These are phyloP conservation scores for Glebionis coronaria DNA, from an alignment of 129 eudicot species.

Conservation along the genomic window DNA sequence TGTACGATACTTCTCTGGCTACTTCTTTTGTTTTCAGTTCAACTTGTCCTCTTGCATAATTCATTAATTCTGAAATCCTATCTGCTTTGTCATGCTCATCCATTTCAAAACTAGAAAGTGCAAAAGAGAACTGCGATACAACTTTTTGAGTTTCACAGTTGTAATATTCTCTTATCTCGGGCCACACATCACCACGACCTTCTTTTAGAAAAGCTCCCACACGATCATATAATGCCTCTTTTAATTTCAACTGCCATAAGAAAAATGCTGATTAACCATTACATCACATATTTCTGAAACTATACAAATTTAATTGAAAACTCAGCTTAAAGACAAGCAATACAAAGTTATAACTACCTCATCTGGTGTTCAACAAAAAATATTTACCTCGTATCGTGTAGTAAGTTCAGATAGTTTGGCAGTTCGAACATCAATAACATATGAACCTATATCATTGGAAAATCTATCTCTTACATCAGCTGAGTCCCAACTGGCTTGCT, in stretches of 20 bases:
- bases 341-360: neutral
- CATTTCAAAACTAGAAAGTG: slow-evolving; percentile 66
- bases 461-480: slow-evolving; percentile 63
- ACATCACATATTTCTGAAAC: too few species aligned
- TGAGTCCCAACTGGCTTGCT: slow-evolving; percentile 83
- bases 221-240: slow-evolving; percentile 61
- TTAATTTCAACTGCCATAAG: slow-evolving; percentile 48
- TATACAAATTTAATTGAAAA: too few species aligned
- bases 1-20: slow-evolving; percentile 62
- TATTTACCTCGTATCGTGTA: slow-evolving; percentile 59
- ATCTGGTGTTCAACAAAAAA: too few species aligned
- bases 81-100: slow-evolving; percentile 51
- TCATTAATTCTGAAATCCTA: slow-evolving; percentile 57
- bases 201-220: slow-evolving; percentile 75
- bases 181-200: slow-evolving; percentile 81
- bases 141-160: slow-evolving; percentile 61
- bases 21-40: slow-evolving; percentile 72
- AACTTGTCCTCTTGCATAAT: slow-evolving; percentile 67
- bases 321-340: too few species aligned
- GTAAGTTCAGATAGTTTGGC: slow-evolving; percentile 67
- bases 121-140: slow-evolving; percentile 51
- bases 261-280: too few species aligned
- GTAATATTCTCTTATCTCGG: slow-evolving; percentile 72
- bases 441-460: slow-evolving; percentile 67
- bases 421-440: slow-evolving; percentile 55